A percentile compares a stretch with the other conserved stretches of the same genome.
Conservation (phyloP, 805 yeast genomes). For the Danielia oregonensis region DNA sequence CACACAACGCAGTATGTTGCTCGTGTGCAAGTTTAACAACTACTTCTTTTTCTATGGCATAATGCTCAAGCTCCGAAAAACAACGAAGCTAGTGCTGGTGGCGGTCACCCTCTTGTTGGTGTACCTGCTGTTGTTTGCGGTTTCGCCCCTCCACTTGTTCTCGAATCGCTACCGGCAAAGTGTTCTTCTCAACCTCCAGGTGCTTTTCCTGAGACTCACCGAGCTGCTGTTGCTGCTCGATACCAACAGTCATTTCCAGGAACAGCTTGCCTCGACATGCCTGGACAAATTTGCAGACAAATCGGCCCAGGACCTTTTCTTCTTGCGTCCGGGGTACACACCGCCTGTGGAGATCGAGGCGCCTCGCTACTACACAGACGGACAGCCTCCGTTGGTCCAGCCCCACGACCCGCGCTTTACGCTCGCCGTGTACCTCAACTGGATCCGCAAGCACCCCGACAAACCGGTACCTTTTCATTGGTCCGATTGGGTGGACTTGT, state of each 20-base stretch:
- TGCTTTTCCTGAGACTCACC: constrained; percentile 2
- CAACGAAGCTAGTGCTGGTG: constrained; percentile 1
- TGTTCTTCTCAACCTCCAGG: not conserved
- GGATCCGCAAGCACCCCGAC: constrained; percentile 7
- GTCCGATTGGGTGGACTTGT: constrained; percentile 17
- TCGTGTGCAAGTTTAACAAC: no score
- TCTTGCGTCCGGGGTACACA: constrained; percentile 6
- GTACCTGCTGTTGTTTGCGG: not conserved
- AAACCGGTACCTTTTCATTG: constrained; percentile 17
- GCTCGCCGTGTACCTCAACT: constrained; percentile 14
- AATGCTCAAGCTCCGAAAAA: constrained; percentile 2
- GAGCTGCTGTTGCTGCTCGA: not conserved
- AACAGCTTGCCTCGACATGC: not conserved
- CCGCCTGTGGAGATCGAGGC: constrained; percentile 5
- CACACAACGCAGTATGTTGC: no score
- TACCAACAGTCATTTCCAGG: not conserved
- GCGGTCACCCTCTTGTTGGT: constrained; percentile 1
- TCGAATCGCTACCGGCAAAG: not conserved
- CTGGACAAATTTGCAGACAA: constrained; percentile 6
- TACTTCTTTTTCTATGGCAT: not conserved
- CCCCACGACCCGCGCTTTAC: constrained; percentile 22
- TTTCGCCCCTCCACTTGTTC: not conserved
- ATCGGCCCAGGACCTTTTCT: constrained; percentile 2
- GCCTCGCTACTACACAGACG: constrained; percentile 4
- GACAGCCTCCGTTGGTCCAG: constrained; percentile 8